Conservation (phyloP, 2,329 filamentous ascomycete genomes). For the Penicillium sp. region DNA sequence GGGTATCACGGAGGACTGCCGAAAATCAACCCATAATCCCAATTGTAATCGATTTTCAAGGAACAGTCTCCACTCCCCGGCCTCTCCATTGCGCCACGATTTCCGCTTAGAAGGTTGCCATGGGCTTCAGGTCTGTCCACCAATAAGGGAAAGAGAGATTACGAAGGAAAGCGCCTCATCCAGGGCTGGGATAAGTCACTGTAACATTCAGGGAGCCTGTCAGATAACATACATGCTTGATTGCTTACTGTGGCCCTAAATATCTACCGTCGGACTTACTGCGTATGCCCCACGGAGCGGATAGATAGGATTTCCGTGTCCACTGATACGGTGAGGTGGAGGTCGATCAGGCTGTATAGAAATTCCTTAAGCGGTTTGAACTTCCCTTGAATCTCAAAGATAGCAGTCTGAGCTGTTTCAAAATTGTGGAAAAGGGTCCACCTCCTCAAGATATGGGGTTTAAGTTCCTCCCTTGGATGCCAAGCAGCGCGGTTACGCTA, state of each 20-base stretch:
- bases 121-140: background rate
- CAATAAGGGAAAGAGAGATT: background rate
- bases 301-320: background rate
- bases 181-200: background rate
- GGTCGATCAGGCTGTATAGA: background rate
- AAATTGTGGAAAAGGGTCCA: background rate
- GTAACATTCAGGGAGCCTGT: background rate
- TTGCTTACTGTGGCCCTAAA: background rate
- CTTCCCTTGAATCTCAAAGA: background rate
- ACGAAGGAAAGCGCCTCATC: background rate
- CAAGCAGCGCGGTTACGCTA: constrained; percentile 11
- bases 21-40: background rate
- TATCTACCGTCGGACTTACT: background rate
- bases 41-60: background rate
- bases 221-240: background rate
- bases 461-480: background rate
- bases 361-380: constrained; percentile 4
- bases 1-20: background rate
- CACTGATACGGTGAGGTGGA: background rate
- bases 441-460: constrained; percentile 1
- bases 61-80: background rate
- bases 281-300: background rate
- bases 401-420: background rate
- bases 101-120: background rate
- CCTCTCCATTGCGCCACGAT: background rate